Base-by-base conservation (phyloP, 805 yeast genomes). In the Yarrowia sp. region DNA sequence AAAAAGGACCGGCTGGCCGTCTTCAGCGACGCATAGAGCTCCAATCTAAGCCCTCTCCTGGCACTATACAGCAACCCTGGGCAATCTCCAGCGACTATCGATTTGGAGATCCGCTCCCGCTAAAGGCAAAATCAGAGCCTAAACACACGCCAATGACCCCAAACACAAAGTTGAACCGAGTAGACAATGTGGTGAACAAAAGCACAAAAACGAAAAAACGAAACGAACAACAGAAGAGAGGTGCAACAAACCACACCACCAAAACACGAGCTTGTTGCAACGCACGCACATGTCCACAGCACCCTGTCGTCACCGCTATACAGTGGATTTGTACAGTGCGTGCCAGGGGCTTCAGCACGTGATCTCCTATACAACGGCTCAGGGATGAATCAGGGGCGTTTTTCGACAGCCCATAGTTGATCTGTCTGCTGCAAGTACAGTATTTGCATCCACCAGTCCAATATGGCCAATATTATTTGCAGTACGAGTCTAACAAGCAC, bases 191-290 rank as follows among this genome's bases (percentile, higher is more conserved):
- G 3, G 29, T 27, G 29, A 27, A 27, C 10, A 47, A 47, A 46
- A 47, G 10, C 18, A 31, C 21, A 47, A 32, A 14, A n/a, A n/a
- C 33, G 13, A 44, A 27, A 12, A 13, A 16, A 16, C 29, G 35
- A 35, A 44, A 44, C 51, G 21, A n/a, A 47, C 55, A 38, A 31
- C 55, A 47, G n/a, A n/a, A n/a, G n/a, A 27, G 29, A 13, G 24
- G 22, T 44, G 35, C 51, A 44, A 44, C 51, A 31, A n/a, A 47
- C 55, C 55, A 31, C 55, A 47, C 55, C 55, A 47, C 55, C 51
- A 44, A 27, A 29, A 44, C 35, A 27, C 25, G 35, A 27, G 35
- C 32, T 42, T 42, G 47, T 42, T 42, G 12, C 35, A 3, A 13
- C n/a, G 29, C 12, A 27, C 29, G 31, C 18, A 44, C 35, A 42